Evolutionary conservation across 2,329 filamentous ascomycete genomes (phyloP).

Genomic region (Diplodia scrobiculata): DNA sequence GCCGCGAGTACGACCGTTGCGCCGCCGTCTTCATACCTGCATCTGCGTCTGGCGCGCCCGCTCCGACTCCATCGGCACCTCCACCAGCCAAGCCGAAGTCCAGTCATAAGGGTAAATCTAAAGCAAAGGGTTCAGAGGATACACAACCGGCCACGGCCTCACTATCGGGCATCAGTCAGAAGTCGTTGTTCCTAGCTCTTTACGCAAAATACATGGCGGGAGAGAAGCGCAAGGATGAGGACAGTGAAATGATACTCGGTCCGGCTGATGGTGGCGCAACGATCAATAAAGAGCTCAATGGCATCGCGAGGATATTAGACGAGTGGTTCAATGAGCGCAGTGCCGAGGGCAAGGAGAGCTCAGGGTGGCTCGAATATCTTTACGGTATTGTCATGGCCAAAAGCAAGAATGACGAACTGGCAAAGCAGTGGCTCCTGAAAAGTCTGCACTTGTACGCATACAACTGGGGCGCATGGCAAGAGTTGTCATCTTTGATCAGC

Average conservation of each 20-base stretch:
- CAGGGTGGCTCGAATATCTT: slow-evolving; percentile 93
- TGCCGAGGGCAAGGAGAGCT: slow-evolving; percentile 61
- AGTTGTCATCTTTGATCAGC: slow-evolving; percentile 78
- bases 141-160: slow-evolving; percentile 36
- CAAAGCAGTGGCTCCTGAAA: slow-evolving; percentile 81
- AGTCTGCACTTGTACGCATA: slow-evolving; percentile 89
- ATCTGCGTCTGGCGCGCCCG: slow-evolving; percentile 66
- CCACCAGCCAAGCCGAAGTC: slow-evolving; percentile 40
- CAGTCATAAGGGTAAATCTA: slow-evolving; percentile 63
- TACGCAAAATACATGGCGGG: slow-evolving; percentile 93
- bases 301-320: slow-evolving; percentile 74
- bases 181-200: slow-evolving; percentile 85
- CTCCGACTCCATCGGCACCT: slow-evolving; percentile 47
- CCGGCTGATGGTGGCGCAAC: slow-evolving; percentile 85
- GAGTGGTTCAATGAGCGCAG: slow-evolving; percentile 73
- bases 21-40: slow-evolving; percentile 86
- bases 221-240: slow-evolving; percentile 94
- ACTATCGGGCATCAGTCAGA: slow-evolving; percentile 71
- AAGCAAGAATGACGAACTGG: slow-evolving; percentile 83
- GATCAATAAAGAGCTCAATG: slow-evolving; percentile 79
- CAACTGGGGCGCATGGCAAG: slow-evolving; percentile 97
- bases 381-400: slow-evolving; percentile 90
- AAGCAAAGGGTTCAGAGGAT: slow-evolving; percentile 44
- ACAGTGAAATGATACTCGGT: slow-evolving; percentile 95
- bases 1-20: slow-evolving; percentile 90